These are phyloP conservation scores for Rhynchosporium graminicola DNA, from an alignment of 2,329 filamentous ascomycete species.

Conservation along the genomic window DNA sequence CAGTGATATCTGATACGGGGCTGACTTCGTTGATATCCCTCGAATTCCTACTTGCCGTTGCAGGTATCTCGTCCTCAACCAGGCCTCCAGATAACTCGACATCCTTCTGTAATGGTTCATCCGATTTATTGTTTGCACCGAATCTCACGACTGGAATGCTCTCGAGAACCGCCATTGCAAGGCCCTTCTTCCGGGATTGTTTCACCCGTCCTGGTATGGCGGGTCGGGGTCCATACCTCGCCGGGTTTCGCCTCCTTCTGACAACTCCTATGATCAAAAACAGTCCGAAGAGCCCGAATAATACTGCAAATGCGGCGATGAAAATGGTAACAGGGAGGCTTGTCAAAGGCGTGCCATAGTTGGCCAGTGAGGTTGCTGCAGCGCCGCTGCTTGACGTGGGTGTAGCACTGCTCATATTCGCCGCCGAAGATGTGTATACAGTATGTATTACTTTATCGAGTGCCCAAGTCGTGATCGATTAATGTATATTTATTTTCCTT, in stretches of 20 bases:
- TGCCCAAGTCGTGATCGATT: background rate
- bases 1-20: background rate
- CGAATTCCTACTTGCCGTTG: conserved; percentile 1
- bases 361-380: background rate
- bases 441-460: background rate
- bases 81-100: conserved; percentile 4
- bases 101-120: conserved; percentile 7
- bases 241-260: conserved; percentile 6
- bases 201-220: background rate
- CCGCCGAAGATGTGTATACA: background rate
- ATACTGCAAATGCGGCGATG: background rate
- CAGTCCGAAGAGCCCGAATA: background rate
- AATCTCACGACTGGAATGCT: conserved; percentile 12
- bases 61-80: background rate
- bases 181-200: conserved; percentile 10
- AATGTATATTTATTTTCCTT: background rate
- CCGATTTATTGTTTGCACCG: conserved; percentile 6
- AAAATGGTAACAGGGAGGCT: conserved; percentile 7
- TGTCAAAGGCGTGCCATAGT: background rate
- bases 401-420: background rate
- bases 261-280: background rate
- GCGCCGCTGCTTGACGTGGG: background rate
- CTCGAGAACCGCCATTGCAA: conserved; percentile 18
- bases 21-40: background rate
- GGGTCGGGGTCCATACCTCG: conserved; percentile 9